Evolutionary conservation across 2,329 filamentous ascomycete genomes (phyloP), one percentile per base, ranked within the genome.

Genomic region (Penicillium brevicompactum): DNA sequence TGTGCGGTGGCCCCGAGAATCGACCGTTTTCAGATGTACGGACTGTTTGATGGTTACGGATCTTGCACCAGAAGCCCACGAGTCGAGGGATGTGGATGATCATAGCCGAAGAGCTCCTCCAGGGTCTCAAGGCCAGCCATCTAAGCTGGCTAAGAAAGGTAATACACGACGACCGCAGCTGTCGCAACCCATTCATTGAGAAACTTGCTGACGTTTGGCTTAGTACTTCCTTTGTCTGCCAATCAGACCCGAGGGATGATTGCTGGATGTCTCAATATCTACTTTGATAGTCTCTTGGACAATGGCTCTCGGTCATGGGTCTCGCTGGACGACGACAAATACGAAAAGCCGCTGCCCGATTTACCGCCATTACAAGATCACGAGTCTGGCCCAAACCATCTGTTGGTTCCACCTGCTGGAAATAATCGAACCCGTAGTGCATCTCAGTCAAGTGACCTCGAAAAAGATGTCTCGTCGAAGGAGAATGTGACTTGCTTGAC

Each of bases 1-100:
- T 53, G 87, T 95, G 61, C 83, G 88, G 53, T 96, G 91, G 87
- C 91, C 91, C 2, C 84, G 82, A 58, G 84, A 87, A 50, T 75
- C 92, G 58, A 83, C 83, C 34, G 84, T 88, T 37, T 96, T 94
- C 73, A 84, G 91, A 64, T 96, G 92, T 72, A 89, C 89, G 41
- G 88, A 90, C 51, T 96, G 92, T 72, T 78, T 90, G 66, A 94
- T 89, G 16, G 86, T 96, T 69, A 96, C 95, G 69, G 91, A 96
- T 69, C 73, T 96, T 49, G 80, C 83, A 56, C 80, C 81, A 41
- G 67, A 67, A 31, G 5, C 32, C 1, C 16, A 55, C 18, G 69
- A 72, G 18, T 51, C 59, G 24, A 61, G 59, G 43, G 61, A 67
- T 44, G 27, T 55, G 34, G 49, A 42, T 37, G 54, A 47, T 41